A percentile compares a stretch with the other conserved stretches of the same genome.
Evolutionary conservation across 768 basidiomycete genomes (phyloP).

Genomic region (button mushroom (Agaricus bisporus)): DNA sequence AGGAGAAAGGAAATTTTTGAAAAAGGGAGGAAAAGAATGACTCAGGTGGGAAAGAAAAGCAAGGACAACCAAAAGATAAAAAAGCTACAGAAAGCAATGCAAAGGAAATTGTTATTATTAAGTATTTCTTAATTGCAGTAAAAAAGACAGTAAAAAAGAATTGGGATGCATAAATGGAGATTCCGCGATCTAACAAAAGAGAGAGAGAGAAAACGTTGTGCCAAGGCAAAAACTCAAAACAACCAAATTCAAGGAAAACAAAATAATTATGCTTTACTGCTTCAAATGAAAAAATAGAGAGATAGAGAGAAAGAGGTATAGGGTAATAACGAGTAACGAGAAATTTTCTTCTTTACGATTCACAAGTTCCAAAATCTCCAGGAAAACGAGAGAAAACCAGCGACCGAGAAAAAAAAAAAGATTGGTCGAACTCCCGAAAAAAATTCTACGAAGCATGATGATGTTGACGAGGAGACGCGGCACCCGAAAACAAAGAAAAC

Average conservation of each 20-base stretch:
- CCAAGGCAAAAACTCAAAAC: too few relatives aligned
- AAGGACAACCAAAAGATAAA: background rate
- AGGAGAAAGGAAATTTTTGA: background rate
- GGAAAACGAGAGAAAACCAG: background rate
- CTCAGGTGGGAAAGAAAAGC: too few relatives aligned
- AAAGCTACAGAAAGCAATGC: background rate
- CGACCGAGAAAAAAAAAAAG: background rate
- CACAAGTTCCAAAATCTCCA: background rate
- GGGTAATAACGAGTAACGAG: too few relatives aligned
- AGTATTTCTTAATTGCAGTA: background rate
- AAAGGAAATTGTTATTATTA: background rate
- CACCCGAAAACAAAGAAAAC: constrained; percentile 70
- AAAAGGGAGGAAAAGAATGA: background rate
- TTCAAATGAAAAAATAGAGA: too few relatives aligned
- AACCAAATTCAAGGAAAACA: background rate
- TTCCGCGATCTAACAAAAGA: too few relatives aligned
- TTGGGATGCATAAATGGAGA: background rate
- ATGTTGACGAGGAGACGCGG: constrained; percentile 39
- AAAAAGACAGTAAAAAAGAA: background rate
- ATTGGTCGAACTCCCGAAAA: background rate
- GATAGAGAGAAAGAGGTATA: too few relatives aligned
- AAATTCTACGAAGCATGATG: constrained; percentile 15
- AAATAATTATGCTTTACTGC: background rate
- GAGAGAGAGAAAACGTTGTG: too few relatives aligned
- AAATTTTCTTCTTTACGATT: background rate